Evolutionary conservation across 441 rosid species (phyloP), one percentile per base, ranked within the genome.

Genomic region (Kokia cookei): DNA sequence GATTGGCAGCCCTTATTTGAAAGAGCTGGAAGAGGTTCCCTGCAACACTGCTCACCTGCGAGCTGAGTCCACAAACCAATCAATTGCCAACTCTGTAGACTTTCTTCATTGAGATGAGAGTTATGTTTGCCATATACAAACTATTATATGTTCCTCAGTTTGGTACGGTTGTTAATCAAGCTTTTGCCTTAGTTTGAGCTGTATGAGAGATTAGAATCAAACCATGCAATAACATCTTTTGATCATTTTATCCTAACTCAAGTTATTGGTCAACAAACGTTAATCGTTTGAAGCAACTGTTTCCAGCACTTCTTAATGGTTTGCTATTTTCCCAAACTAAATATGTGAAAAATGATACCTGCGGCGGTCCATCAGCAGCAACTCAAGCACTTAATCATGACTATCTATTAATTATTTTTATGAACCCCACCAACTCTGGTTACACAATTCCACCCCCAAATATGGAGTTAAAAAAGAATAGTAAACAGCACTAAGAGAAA

Each of bases 11-110:
- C 91, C 89, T 79, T 85, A 10, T 70, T 75, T 82, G 11, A 67
- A 80, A 75, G 91, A 86, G 62, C 80, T 81, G n/a, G 84, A 84
- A 68, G 88, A 84, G 45, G 65, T 82, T 29, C 78, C 83, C 75
- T 85, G 89, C 77, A 80, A 81, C 79, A 78, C 84, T 32, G 83
- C 83, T 6, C 79, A 85, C 62, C 80, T 82, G 32, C 79, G 85
- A 75, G 84, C 82, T 51, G 90, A 85, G 70, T 82, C 84, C 12
- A 75, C 87, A 43, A 80, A 79, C 80, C 81, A 83, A 66, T 84
- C 88, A 12, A 57, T 80, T 65, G 59, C 85, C 73, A 80, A 78
- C 75, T 87, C 87, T 73, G 71, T 82, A 75, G 83, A 84, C 75
- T 73, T 86, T 76, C 81, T 83, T 76, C 80, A 61, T 71, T 80